These are phyloP conservation scores for Fusarium palustre DNA, from an alignment of 2,329 filamentous ascomycete species.

Conservation along the genomic window DNA sequence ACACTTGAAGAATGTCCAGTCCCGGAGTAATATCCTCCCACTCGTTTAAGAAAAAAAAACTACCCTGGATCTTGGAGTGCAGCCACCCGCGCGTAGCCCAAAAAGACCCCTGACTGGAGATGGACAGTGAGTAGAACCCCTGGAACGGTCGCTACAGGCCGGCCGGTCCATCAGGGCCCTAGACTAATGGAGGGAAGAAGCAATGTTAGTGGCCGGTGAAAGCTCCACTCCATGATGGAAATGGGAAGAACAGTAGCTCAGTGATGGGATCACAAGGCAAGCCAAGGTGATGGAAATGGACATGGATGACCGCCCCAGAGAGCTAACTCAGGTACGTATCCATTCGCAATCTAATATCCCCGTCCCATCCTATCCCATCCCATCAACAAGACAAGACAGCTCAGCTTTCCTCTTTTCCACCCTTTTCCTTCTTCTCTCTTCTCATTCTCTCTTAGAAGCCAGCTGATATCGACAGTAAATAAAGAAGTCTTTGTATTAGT, in stretches of 20 bases:
- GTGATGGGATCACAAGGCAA: conserved; percentile 34
- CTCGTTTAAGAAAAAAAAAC: background rate
- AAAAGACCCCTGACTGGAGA: conserved; percentile 39
- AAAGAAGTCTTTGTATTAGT: conserved; percentile 24
- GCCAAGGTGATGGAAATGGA: conserved; percentile 2
- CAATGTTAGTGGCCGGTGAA: conserved; percentile 32
- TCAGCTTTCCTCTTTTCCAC: conserved; percentile 28
- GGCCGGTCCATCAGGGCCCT: conserved; percentile 28
- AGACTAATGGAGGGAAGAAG: conserved; percentile 1
- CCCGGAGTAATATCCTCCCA: conserved; percentile 7
- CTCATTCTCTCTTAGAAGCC: conserved; percentile 30
- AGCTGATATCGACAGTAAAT: conserved; percentile 26
- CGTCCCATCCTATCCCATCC: conserved; percentile 25
- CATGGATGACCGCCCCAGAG: conserved; percentile 8
- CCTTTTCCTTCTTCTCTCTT: conserved; percentile 24
- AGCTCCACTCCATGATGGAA: conserved; percentile 29
- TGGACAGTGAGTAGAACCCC: conserved; percentile 25
- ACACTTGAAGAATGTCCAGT: conserved; percentile 23
- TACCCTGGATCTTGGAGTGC: conserved; percentile 11
- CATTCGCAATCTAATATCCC: conserved; percentile 44
- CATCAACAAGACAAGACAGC: conserved; percentile 38
- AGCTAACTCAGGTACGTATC: conserved; percentile 36
- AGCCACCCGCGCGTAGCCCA: conserved; percentile 32
- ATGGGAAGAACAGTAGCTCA: conserved; percentile 39
- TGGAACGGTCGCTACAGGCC: conserved; percentile 39